phyloP scores from a whole-genome alignment of 2,329 filamentous ascomycete species.

The Fusarium brachygibbosum region DNA sequence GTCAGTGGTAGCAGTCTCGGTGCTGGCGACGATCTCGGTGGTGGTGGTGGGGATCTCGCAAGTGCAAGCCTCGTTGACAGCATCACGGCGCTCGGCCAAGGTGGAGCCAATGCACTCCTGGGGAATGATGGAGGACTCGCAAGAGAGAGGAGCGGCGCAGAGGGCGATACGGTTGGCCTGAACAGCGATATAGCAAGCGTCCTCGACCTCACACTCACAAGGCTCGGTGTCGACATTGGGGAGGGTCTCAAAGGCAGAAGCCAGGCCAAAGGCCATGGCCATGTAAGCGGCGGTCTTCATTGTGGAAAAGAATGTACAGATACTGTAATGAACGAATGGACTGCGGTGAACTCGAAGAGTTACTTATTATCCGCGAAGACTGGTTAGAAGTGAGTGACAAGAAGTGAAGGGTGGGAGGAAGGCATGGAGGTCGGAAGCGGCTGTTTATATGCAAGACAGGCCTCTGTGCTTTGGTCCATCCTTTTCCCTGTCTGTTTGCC shows the following conservation, averaged over 20 bases:
- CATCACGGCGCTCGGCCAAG: neutral
- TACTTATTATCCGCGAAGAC: constrained; percentile 42
- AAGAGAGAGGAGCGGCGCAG: neutral
- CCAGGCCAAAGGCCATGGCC: constrained; percentile 51
- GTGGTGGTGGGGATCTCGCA: neutral
- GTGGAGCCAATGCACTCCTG: neutral
- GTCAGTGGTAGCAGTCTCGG: constrained; percentile 20
- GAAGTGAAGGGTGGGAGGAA: constrained; percentile 25
- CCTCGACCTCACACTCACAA: constrained; percentile 21
- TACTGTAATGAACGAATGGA: constrained; percentile 49
- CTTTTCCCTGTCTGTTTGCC: constrained; percentile 13
- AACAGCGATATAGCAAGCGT: constrained; percentile 18
- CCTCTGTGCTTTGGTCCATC: constrained; percentile 12
- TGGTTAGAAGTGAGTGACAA: constrained; percentile 38
- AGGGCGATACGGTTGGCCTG: accelerated
- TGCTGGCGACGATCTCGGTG: neutral
- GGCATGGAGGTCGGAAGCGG: constrained; percentile 19
- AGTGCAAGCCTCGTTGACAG: neutral
- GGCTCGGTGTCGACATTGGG: neutral
- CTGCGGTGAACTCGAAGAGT: constrained; percentile 44
- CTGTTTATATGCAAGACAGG: constrained; percentile 44
- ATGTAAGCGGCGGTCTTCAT: constrained; percentile 55
- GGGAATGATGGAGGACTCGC: neutral
- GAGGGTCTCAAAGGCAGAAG: neutral
- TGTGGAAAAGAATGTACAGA: constrained; percentile 46